phyloP scores from a whole-genome alignment of 2,329 filamentous ascomycete species.

The Tolypocladium ophioglossoides region DNA sequence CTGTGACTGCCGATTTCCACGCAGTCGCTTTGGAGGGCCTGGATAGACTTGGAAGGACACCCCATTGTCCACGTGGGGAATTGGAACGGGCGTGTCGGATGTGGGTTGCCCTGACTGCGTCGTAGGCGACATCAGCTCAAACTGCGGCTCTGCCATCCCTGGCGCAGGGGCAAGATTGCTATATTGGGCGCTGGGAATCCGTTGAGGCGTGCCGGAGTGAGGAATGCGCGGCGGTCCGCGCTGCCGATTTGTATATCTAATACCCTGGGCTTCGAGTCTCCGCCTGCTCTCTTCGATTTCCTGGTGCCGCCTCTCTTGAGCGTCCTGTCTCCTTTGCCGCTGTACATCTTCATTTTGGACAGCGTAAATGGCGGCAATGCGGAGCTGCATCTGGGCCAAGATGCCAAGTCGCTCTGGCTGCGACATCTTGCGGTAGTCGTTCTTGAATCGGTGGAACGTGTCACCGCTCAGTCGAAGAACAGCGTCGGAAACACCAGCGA shows the following conservation, averaged over 20 bases:
- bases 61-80: conserved; percentile 8
- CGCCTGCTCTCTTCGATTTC: conserved; percentile 24
- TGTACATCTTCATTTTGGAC: conserved; percentile 34
- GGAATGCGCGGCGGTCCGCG: not conserved
- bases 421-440: conserved; percentile 31
- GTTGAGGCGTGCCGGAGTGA: conserved; percentile 4
- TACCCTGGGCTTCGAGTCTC: conserved; percentile 13
- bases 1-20: conserved; percentile 11
- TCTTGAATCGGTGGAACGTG: conserved; percentile 32
- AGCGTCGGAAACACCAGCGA: conserved; percentile 27
- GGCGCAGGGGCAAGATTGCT: conserved; percentile 7
- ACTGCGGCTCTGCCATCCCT: conserved; percentile 16
- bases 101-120: conserved; percentile 13
- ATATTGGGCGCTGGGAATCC: conserved; percentile 1
- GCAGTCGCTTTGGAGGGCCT: conserved; percentile 18
- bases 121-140: conserved; percentile 16
- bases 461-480: conserved; percentile 30
- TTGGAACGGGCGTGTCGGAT: conserved; percentile 13
- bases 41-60: conserved; percentile 17
- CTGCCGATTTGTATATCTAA: conserved; percentile 11
- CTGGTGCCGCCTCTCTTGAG: conserved; percentile 25
- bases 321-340: conserved; percentile 26
- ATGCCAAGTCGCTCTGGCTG: conserved; percentile 27
- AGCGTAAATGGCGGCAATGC: conserved; percentile 32
- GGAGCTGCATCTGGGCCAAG: conserved; percentile 28